Evolutionary conservation across 2,329 filamentous ascomycete genomes (phyloP).

Genomic region (Zopfia rhizophila): DNA sequence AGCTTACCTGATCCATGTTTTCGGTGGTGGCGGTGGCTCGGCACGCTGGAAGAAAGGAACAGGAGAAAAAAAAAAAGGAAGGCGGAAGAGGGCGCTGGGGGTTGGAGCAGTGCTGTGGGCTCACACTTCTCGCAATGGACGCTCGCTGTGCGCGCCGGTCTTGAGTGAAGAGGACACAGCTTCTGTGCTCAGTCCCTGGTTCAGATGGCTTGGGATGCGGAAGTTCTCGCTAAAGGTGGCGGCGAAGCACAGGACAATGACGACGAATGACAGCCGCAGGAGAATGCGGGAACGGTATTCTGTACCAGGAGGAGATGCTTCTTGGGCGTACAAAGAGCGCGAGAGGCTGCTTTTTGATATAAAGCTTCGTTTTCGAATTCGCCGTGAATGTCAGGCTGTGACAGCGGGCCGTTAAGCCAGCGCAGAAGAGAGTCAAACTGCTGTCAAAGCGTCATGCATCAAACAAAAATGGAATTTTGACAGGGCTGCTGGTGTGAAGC

Average conservation of each 20-base stretch:
- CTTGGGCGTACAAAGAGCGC: no score
- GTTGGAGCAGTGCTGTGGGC: slow-evolving; percentile 7
- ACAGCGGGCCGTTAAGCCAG: no score
- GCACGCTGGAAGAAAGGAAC: slow-evolving; percentile 4
- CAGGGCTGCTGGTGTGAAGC: no score
- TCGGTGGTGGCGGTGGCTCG: slow-evolving; percentile 21
- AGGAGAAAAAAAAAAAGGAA: slow-evolving; percentile 3
- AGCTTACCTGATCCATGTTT: slow-evolving; percentile 54
- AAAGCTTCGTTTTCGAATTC: no score
- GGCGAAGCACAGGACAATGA: slow-evolving; percentile 27
- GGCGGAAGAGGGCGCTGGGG: slow-evolving; percentile 4
- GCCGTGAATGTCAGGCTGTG: no score
- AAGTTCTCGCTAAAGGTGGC: slow-evolving; percentile 49
- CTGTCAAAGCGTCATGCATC: slow-evolving; percentile 10
- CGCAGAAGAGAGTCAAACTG: no score
- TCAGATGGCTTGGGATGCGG: no score
- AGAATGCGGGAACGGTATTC: no score
- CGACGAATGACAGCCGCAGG: slow-evolving; percentile 27
- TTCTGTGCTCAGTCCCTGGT: no score
- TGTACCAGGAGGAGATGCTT: no score
- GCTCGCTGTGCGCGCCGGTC: slow-evolving; percentile 3
- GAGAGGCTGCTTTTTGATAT: no score
- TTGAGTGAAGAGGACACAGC: neutral
- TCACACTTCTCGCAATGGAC: slow-evolving; percentile 4
- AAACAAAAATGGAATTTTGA: no score